Percentiles rank a stretch among this genome's conserved stretches.
Evolutionary conservation across 2,329 filamentous ascomycete species (phyloP).

Genomic region (Phoma sp.): DNA sequence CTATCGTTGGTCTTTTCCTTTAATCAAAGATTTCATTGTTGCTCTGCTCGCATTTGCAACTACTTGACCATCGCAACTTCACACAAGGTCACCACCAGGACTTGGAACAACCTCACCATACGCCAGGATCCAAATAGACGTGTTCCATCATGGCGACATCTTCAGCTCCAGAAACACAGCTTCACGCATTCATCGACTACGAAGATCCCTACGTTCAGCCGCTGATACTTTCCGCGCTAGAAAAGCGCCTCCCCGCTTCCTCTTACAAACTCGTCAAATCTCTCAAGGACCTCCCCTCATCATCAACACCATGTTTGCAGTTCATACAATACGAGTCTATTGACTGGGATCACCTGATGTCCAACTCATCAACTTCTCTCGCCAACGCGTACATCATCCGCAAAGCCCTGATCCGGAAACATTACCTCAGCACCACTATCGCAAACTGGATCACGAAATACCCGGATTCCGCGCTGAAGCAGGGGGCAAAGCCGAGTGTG

Average conservation of each 20-base stretch:
- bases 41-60: neutral
- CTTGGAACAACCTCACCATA: neutral
- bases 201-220: slow-evolving; percentile 90
- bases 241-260: slow-evolving; percentile 64
- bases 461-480: slow-evolving; percentile 71
- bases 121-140: neutral
- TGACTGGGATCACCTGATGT: slow-evolving; percentile 78
- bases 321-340: slow-evolving; percentile 87
- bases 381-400: slow-evolving; percentile 94
- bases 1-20: slow-evolving; percentile 12
- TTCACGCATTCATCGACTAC: slow-evolving; percentile 82
- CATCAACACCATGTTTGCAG: slow-evolving; percentile 68
- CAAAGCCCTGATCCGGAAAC: slow-evolving; percentile 95
- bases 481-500: slow-evolving; percentile 78
- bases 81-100: neutral
- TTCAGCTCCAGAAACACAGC: slow-evolving; percentile 19
- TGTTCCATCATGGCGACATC: slow-evolving; percentile 18
- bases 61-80: neutral
- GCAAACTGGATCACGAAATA: slow-evolving; percentile 87
- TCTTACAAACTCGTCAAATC: slow-evolving; percentile 64
- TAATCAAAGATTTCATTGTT: slow-evolving; percentile 1
- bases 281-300: slow-evolving; percentile 56
- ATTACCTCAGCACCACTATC: slow-evolving; percentile 86
- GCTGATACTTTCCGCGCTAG: slow-evolving; percentile 77
- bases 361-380: slow-evolving; percentile 68